Evolutionary conservation across 768 basidiomycete genomes (phyloP).

Genomic region (Scleroderma citrinum): DNA sequence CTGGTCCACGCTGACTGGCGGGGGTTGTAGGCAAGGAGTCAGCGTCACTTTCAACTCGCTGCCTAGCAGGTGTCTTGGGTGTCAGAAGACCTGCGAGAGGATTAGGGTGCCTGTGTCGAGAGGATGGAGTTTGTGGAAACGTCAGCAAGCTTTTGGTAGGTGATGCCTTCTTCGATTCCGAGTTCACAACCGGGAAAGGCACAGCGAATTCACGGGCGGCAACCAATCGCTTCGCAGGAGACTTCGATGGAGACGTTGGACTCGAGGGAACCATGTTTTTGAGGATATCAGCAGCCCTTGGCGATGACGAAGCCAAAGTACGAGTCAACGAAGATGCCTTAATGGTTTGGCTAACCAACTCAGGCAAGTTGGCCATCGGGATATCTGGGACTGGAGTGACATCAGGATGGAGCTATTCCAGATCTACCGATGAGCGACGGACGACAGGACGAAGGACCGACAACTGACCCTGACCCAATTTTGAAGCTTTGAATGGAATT

Average conservation of each 20-base stretch:
- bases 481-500: constrained; percentile 54
- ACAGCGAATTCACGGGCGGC: constrained; percentile 9
- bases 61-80: constrained; percentile 34
- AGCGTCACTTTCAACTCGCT: constrained; percentile 38
- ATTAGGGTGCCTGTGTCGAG: constrained; percentile 32
- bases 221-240: constrained; percentile 21
- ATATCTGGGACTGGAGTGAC: constrained; percentile 43
- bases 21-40: constrained; percentile 58
- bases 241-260: constrained; percentile 34
- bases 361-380: constrained; percentile 62
- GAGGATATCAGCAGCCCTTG: constrained; percentile 42
- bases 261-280: constrained; percentile 28
- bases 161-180: constrained; percentile 29
- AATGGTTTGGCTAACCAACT: constrained; percentile 36
- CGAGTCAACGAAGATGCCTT: constrained; percentile 68
- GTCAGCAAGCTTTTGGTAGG: constrained; percentile 42
- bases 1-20: constrained; percentile 50
- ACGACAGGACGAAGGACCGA: neutral
- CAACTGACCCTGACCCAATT: constrained; percentile 54
- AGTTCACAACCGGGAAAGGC: constrained; percentile 46
- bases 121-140: constrained; percentile 65
- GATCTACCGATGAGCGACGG: constrained; percentile 6
- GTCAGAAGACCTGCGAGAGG: constrained; percentile 33
- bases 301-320: constrained; percentile 67
- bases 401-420: constrained; percentile 46